phyloP scores from a whole-genome alignment of 2,329 filamentous ascomycete species.

The Claviceps sp. region DNA sequence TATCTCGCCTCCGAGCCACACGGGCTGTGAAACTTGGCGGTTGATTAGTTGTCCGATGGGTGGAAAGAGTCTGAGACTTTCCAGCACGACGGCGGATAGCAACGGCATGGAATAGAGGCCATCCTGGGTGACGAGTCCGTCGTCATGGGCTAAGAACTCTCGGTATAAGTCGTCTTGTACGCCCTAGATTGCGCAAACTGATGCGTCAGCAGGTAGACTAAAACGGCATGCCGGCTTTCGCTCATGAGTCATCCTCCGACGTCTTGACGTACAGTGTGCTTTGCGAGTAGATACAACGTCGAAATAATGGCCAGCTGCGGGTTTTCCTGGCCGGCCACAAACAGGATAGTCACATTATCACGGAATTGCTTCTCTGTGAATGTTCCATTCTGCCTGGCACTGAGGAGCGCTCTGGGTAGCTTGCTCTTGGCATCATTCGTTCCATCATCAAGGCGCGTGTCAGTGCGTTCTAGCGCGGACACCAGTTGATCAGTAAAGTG shows the following conservation, averaged over 20 bases:
- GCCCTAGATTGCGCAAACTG: constrained; percentile 4
- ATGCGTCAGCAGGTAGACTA: not conserved
- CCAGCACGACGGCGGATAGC: constrained; percentile 30
- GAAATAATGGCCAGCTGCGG: constrained; percentile 24
- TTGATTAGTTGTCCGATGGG: constrained; percentile 37
- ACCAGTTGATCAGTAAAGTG: constrained; percentile 14
- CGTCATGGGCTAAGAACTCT: constrained; percentile 15
- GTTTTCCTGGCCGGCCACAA: constrained; percentile 29
- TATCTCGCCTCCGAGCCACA: constrained; percentile 16
- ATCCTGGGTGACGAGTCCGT: constrained; percentile 6
- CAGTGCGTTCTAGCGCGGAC: constrained; percentile 1
- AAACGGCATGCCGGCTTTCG: not conserved
- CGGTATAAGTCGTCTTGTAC: constrained; percentile 18
- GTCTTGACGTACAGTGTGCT: constrained; percentile 13
- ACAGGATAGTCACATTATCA: constrained; percentile 26
- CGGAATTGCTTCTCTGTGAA: constrained; percentile 24
- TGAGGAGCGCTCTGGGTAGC: constrained; percentile 12
- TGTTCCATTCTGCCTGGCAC: constrained; percentile 10
- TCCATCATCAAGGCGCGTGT: constrained; percentile 5
- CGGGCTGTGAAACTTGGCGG: constrained; percentile 18
- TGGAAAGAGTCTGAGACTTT: constrained; percentile 33
- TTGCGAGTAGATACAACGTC: constrained; percentile 23
- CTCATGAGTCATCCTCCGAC: not conserved
- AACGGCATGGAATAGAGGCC: constrained; percentile 23
- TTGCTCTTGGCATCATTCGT: not conserved